Evolutionary conservation across 148 eudicot genomes (phyloP).

Genomic region (Chenopodium berlandieri): DNA sequence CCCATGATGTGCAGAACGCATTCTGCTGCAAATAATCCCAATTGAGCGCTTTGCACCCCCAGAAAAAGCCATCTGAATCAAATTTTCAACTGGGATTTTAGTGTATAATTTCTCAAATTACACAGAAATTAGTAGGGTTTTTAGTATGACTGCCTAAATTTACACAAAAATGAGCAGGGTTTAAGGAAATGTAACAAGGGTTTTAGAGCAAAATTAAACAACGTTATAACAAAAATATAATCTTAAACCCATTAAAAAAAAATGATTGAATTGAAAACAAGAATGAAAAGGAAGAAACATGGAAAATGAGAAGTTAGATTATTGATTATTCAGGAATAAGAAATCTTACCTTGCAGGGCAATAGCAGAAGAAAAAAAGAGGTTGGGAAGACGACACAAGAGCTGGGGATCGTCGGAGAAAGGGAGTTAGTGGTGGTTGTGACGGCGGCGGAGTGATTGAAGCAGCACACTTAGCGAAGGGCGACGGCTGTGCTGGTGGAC

Average conservation of each 20-base stretch:
- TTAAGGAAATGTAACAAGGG: conserved; percentile 22
- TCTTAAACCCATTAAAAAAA: not conserved
- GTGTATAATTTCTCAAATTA: not conserved
- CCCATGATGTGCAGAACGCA: conserved; percentile 26
- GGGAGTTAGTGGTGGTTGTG: not conserved
- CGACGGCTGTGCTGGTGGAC: not conserved
- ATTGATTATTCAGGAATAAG: too few relatives aligned
- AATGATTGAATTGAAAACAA: not conserved
- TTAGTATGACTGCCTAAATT: too few relatives aligned
- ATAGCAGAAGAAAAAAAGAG: too few relatives aligned
- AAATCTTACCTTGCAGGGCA: too few relatives aligned
- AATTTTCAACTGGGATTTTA: not conserved
- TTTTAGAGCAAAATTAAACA: conserved; percentile 13
- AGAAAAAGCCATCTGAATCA: conserved; percentile 37
- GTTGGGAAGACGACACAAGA: too few relatives aligned
- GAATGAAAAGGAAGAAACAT: not conserved
- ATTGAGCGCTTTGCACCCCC: conserved; percentile 51
- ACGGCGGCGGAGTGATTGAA: not conserved
- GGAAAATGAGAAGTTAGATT: not conserved
- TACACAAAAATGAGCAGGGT: conserved; percentile 15
- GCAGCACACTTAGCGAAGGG: not conserved
- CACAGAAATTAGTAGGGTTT: conserved; percentile 13
- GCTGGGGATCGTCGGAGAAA: too few relatives aligned
- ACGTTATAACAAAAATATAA: not conserved
- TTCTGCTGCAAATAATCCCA: conserved; percentile 38